phyloP scores from a whole-genome alignment of 1,284 basidiomycete genomes.

The Rugosomyces carneus region DNA sequence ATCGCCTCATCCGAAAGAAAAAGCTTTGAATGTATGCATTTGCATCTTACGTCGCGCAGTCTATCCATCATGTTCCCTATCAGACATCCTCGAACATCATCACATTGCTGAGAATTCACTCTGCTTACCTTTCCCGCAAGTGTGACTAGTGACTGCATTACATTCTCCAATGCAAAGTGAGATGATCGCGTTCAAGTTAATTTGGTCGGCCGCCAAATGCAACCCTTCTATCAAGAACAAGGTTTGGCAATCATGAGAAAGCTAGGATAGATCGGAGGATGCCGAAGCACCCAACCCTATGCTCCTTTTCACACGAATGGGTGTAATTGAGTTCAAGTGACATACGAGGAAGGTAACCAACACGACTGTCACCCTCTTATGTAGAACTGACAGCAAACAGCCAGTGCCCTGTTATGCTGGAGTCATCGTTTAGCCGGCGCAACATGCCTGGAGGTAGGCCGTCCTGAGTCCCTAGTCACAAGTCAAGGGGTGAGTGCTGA shows the following conservation, averaged over 20 bases:
- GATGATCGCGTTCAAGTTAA: too few species aligned
- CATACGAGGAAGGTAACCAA: not conserved
- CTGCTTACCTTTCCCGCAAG: not conserved
- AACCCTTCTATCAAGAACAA: not conserved
- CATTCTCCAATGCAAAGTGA: too few species aligned
- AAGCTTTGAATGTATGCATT: too few species aligned
- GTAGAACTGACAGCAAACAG: not conserved
- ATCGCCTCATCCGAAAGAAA: too few species aligned
- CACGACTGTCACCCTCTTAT: not conserved
- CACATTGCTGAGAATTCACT: not conserved
- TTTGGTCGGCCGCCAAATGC: too few species aligned
- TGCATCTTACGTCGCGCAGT: too few species aligned
- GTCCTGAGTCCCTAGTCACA: too few species aligned
- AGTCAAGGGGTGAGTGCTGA: too few species aligned
- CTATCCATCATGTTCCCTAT: too few species aligned
- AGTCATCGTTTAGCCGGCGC: not conserved
- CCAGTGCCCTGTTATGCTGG: not conserved
- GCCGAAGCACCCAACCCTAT: too few species aligned
- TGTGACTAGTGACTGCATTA: not conserved
- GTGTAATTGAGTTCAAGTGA: not conserved
- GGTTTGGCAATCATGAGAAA: not conserved
- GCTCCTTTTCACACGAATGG: not conserved
- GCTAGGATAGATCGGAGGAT: not conserved
- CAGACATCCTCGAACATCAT: too few species aligned
- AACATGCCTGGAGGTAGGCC: too few species aligned